A percentile compares a stretch with the other conserved stretches of the same genome.
Evolutionary conservation across 257 asterid genomes (phyloP).

Genomic region (Nicotiana benthamiana): DNA sequence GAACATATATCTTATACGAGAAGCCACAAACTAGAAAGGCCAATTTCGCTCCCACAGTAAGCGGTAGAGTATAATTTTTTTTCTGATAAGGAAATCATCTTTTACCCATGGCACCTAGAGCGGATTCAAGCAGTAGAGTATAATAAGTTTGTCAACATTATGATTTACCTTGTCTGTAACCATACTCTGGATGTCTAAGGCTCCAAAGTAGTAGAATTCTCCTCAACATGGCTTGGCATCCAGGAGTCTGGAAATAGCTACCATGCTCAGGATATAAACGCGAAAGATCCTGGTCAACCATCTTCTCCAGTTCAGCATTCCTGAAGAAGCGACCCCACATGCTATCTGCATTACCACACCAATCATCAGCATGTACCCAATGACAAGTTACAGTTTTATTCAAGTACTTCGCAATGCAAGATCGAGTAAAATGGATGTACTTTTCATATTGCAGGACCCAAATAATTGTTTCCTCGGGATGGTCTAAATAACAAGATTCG

Average conservation of each 20-base stretch:
- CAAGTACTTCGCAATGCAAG: background rate
- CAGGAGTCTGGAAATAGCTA: constrained; percentile 87
- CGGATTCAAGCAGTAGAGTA: background rate
- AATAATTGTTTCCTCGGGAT: background rate
- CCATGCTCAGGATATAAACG: constrained; percentile 95
- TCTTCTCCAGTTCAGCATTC: constrained; percentile 90
- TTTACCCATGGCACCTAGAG: too few species aligned
- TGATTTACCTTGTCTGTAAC: constrained; percentile 78
- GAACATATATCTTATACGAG: background rate
- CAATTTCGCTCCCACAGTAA: background rate
- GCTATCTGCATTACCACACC: constrained; percentile 50
- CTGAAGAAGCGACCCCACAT: constrained; percentile 96
- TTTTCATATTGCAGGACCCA: background rate
- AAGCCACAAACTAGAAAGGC: background rate
- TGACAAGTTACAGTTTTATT: background rate
- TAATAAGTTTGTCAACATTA: background rate
- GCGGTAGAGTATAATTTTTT: background rate
- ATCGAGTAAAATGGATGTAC: background rate
- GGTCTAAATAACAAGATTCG: background rate
- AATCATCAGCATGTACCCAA: background rate
- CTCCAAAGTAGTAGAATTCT: constrained; percentile 90
- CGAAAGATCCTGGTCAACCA: constrained; percentile 95
- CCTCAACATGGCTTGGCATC: constrained; percentile 81
- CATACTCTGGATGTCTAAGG: constrained; percentile 73
- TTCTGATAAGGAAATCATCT: too few species aligned